These are phyloP conservation scores for Alternaria sp. DNA, from an alignment of 2,329 filamentous ascomycete genomes.

Conservation along the genomic window DNA sequence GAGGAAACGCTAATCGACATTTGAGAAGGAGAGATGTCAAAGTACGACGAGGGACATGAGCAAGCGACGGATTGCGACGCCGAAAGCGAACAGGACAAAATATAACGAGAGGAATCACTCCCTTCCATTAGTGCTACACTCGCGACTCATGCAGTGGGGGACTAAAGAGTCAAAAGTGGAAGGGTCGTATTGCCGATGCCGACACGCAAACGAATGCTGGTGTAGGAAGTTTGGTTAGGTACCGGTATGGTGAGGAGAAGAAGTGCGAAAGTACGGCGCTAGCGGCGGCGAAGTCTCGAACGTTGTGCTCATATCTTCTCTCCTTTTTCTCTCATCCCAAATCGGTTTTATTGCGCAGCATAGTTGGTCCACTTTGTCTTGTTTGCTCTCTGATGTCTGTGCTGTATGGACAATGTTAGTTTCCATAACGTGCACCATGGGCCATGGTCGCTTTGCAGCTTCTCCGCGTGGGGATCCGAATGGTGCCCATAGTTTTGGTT, in stretches of 20 bases:
- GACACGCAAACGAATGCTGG: neutral
- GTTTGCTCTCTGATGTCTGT: neutral
- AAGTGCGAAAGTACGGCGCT: neutral
- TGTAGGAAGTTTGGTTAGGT: neutral
- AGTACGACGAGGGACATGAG: neutral
- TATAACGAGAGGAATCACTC: neutral
- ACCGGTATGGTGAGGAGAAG: neutral
- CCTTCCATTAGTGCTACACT: neutral
- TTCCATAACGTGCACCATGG: neutral
- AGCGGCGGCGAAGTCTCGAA: neutral
- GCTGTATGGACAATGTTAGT: neutral
- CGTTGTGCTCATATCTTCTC: neutral
- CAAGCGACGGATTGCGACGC: neutral
- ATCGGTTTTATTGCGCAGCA: neutral
- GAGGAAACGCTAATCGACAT: neutral
- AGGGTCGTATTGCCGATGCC: neutral
- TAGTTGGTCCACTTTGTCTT: neutral
- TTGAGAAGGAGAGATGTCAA: neutral
- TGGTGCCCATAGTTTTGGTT: constrained; percentile 6
- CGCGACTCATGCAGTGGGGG: neutral
- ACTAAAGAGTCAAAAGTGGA: neutral
- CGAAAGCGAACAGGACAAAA: neutral
- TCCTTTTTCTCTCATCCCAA: neutral
- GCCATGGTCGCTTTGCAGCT: constrained; percentile 1
- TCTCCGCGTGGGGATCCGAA: constrained; percentile 21